Base-by-base conservation (phyloP, 768 basidiomycete species). In the Boletellus sp. region DNA sequence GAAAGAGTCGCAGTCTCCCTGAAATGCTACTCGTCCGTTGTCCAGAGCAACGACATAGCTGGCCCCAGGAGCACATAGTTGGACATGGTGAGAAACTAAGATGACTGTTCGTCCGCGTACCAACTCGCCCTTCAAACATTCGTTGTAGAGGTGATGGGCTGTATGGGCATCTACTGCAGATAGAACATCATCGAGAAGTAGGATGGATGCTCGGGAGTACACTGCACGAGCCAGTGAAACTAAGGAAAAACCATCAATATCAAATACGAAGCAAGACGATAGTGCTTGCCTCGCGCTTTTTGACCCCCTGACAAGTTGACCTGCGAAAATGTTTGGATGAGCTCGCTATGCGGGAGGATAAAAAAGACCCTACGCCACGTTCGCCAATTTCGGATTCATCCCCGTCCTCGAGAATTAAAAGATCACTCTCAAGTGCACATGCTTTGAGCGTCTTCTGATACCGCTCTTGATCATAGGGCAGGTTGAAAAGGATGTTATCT, bases 61-160 rank as follows among this genome's bases (percentile, higher is more conserved):
- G 2, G 94, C 91, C 26, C 81, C 86, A 1, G 89, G 81, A 3
- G 83, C 78, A 60, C 90, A 93, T 4, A 98, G 76, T 61, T 93
- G 88, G 31, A 96, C 88, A 61, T 95, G 93, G 62, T 99, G 95
- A 3, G 94, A 96, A 44, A 96, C 93, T 20, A 98, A 76, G 39
- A 97, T 75, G 42, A 95, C 72, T 1, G 94, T 96, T 41, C 94
- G 77, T 16, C 81, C 84, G n/a, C 72, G 67, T 63, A 93, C 75
- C 36, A 96, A 71, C 41, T 87, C 83, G 8, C 94, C 93, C 54
- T 78, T 75, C 19, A 98, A 72, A 58, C 91, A 94, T 46, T 90
- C 75, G 17, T 81, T 74, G 59, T 85, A 86, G 39, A 98, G 79
- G 69, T 90, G 87, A 55, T 85, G 81, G 0, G 92, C 87, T 0